A percentile compares a stretch with the other conserved stretches of the same genome.
These are phyloP conservation scores for Nigrograna mackinnonii DNA, from an alignment of 2,329 filamentous ascomycete species.

Conservation along the genomic window DNA sequence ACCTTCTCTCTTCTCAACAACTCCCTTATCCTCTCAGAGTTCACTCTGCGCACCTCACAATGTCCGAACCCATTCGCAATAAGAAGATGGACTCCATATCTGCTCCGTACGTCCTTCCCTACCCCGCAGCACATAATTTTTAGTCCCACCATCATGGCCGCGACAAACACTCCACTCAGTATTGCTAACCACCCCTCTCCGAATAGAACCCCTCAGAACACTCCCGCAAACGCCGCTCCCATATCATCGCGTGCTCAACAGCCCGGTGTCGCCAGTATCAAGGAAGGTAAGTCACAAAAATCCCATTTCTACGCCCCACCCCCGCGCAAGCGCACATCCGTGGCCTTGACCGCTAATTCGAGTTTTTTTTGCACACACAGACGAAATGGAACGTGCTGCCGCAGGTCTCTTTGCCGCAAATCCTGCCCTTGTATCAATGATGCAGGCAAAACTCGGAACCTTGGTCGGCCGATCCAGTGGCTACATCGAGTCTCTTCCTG, in stretches of 20 bases:
- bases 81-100: conserved; percentile 65
- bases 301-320: conserved; percentile 6
- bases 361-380: conserved; percentile 54
- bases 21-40: conserved; percentile 13
- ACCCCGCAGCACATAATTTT: conserved; percentile 29
- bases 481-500: conserved; percentile 94
- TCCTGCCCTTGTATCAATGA: conserved; percentile 93
- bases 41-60: conserved; percentile 42
- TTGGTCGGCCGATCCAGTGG: conserved; percentile 95
- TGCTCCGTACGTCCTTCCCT: conserved; percentile 61
- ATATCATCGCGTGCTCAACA: conserved; percentile 98
- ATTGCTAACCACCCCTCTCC: conserved; percentile 33
- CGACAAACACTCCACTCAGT: conserved; percentile 26
- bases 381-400: conserved; percentile 88
- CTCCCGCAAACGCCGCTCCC: conserved; percentile 89
- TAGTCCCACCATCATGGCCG: conserved; percentile 19
- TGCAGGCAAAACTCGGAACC: conserved; percentile 91
- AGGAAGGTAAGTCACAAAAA: conserved; percentile 74
- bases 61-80: conserved; percentile 72
- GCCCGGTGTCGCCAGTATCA: conserved; percentile 91
- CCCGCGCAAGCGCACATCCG: conserved; percentile 25
- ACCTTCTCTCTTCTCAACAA: conserved; percentile 34
- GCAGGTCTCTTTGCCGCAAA: conserved; percentile 95
- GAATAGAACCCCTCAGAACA: conserved; percentile 94
- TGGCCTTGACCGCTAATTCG: conserved; percentile 41